Percentiles rank a stretch among this genome's conserved stretches.
Conservation (phyloP, 352 stramenopile species). For the Aphanomyces stellatus region DNA sequence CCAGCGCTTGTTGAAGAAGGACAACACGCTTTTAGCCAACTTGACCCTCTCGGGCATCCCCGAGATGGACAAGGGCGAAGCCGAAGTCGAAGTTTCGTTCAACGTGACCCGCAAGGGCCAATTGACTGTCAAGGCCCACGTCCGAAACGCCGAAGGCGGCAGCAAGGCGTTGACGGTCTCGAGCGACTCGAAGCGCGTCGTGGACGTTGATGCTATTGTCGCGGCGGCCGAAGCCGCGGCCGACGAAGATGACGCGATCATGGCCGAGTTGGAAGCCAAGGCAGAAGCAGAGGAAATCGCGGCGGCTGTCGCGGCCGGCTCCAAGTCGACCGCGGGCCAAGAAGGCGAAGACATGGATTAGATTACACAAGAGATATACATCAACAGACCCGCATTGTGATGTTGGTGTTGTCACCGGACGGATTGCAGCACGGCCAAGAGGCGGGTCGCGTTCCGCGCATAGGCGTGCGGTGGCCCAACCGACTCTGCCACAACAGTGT, state of each 20-base stretch:
- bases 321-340: neutral
- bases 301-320: neutral
- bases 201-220: constrained; percentile 62
- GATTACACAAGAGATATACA: neutral
- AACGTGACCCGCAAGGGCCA: constrained; percentile 89
- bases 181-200: constrained; percentile 64
- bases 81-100: constrained; percentile 91
- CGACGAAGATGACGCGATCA: constrained; percentile 67
- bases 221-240: constrained; percentile 77
- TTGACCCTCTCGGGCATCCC: constrained; percentile 87
- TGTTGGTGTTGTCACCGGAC: no score
- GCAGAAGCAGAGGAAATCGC: constrained; percentile 38
- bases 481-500: neutral
- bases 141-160: constrained; percentile 36
- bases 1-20: constrained; percentile 95
- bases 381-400: no score
- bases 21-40: constrained; percentile 91
- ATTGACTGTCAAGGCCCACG: constrained; percentile 90
- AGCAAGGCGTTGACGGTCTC: constrained; percentile 70
- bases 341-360: constrained; percentile 21
- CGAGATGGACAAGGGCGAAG: constrained; percentile 81
- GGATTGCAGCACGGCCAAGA: neutral
- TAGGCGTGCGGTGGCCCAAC: neutral
- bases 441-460: neutral
- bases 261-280: constrained; percentile 64